A percentile compares a stretch with the other conserved stretches of the same genome.
These are phyloP conservation scores for Orbilia brochopaga DNA, from an alignment of 2,329 filamentous ascomycete species.

Conservation along the genomic window DNA sequence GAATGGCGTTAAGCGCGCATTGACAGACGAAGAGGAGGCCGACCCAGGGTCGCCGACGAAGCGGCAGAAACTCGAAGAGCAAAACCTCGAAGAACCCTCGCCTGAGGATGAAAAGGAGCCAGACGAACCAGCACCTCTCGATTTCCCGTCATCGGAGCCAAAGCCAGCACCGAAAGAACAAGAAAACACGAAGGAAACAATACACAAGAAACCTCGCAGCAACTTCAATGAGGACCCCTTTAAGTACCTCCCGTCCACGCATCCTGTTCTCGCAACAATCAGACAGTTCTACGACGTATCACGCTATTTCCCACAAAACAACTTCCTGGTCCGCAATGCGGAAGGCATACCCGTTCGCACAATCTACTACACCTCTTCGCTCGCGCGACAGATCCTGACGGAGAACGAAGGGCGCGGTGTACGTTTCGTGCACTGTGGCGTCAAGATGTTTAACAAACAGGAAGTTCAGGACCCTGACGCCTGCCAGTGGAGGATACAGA, in stretches of 20 bases:
- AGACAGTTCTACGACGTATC: constrained; percentile 85
- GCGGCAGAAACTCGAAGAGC: constrained; percentile 51
- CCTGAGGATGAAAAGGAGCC: constrained; percentile 55
- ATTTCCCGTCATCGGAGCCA: constrained; percentile 37
- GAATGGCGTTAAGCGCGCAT: constrained; percentile 57
- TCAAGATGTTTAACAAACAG: constrained; percentile 99
- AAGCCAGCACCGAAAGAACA: constrained; percentile 27
- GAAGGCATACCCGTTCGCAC: constrained; percentile 86
- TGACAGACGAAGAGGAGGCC: constrained; percentile 55
- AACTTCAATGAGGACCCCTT: constrained; percentile 82
- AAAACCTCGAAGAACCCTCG: constrained; percentile 54
- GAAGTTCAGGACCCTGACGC: constrained; percentile 84
- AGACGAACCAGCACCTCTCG: constrained; percentile 42
- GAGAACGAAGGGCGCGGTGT: constrained; percentile 89
- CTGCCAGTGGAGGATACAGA: constrained; percentile 93
- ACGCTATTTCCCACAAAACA: constrained; percentile 80
- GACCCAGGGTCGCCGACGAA: constrained; percentile 46
- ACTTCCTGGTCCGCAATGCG: constrained; percentile 95
- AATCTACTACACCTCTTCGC: constrained; percentile 90
- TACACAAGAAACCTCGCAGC: constrained; percentile 61
- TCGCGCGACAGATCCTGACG: constrained; percentile 82
- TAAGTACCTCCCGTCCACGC: constrained; percentile 79
- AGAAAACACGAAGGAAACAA: constrained; percentile 56
- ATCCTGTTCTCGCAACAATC: constrained; percentile 78
- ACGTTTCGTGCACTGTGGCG: constrained; percentile 94